phyloP scores from a whole-genome alignment of 2,329 filamentous ascomycete species.

The Trichoderma gracile region DNA sequence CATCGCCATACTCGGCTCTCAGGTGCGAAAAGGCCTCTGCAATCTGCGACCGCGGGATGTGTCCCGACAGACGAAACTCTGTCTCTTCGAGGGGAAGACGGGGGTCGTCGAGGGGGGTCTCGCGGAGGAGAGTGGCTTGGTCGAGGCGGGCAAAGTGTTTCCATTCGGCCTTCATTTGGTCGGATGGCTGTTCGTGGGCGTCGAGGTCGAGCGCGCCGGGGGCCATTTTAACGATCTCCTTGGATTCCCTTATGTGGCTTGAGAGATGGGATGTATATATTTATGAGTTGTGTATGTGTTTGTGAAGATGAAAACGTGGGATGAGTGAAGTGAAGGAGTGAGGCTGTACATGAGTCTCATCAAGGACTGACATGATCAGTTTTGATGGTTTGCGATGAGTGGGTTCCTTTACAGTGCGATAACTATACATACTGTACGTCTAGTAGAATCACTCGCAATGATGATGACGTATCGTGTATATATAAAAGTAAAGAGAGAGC shows the following conservation, averaged over 20 bases:
- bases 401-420: too few species aligned
- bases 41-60: constrained; percentile 47
- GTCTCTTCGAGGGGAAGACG: constrained; percentile 40
- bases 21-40: constrained; percentile 48
- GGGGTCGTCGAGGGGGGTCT: constrained; percentile 60
- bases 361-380: background rate
- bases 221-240: constrained; percentile 30
- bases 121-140: constrained; percentile 50
- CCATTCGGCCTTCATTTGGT: constrained; percentile 68
- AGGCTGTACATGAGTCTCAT: background rate
- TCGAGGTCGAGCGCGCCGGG: constrained; percentile 55
- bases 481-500: too few species aligned
- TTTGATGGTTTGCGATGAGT: too few species aligned
- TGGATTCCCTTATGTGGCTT: background rate
- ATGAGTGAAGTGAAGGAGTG: background rate
- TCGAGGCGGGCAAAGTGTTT: constrained; percentile 70
- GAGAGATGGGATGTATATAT: background rate
- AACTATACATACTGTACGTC: too few species aligned
- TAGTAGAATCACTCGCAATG: too few species aligned
- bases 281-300: background rate
- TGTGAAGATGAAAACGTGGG: background rate
- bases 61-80: constrained; percentile 49
- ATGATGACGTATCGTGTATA: too few species aligned
- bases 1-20: constrained; percentile 36
- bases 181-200: constrained; percentile 76